phyloP scores from a whole-genome alignment of 2,329 filamentous ascomycete genomes.

The Nemania serpens region DNA sequence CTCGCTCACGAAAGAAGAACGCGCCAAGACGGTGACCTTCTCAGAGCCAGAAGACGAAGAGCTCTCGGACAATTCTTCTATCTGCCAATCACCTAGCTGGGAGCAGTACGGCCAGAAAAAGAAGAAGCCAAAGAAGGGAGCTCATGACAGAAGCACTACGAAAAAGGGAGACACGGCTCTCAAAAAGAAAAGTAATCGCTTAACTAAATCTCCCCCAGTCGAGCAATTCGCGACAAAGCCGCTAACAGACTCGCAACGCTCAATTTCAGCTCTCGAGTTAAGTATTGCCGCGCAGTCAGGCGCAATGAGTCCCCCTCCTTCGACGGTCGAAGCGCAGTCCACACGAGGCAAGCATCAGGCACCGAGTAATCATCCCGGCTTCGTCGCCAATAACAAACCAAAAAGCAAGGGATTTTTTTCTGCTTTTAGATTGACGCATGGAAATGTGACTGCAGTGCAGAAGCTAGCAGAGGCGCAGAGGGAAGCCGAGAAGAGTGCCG shows the following conservation, averaged over 20 bases:
- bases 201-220: conserved; percentile 45
- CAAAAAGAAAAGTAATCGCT: conserved; percentile 45
- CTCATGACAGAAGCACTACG: conserved; percentile 47
- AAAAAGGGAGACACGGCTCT: conserved; percentile 47
- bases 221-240: conserved; percentile 32
- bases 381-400: conserved; percentile 33
- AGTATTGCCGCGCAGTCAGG: conserved; percentile 29
- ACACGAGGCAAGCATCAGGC: conserved; percentile 30
- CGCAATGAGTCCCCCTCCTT: conserved; percentile 26
- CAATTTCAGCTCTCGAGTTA: conserved; percentile 37
- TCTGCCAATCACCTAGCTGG: conserved; percentile 68
- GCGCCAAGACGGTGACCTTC: conserved; percentile 49
- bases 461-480: conserved; percentile 33
- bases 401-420: conserved; percentile 40
- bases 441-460: conserved; percentile 36
- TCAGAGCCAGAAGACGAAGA: conserved; percentile 41
- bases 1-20: conserved; percentile 34
- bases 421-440: conserved; percentile 36
- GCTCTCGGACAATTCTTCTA: conserved; percentile 53
- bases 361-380: conserved; percentile 2
- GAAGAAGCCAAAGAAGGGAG: conserved; percentile 51
- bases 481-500: conserved; percentile 30
- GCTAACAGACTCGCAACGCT: conserved; percentile 35
- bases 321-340: conserved; percentile 20
- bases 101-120: conserved; percentile 60